A percentile compares a stretch with the other conserved stretches of the same genome.
Evolutionary conservation across 1,284 basidiomycete species (phyloP).

Genomic region (Leccinum fallax): DNA sequence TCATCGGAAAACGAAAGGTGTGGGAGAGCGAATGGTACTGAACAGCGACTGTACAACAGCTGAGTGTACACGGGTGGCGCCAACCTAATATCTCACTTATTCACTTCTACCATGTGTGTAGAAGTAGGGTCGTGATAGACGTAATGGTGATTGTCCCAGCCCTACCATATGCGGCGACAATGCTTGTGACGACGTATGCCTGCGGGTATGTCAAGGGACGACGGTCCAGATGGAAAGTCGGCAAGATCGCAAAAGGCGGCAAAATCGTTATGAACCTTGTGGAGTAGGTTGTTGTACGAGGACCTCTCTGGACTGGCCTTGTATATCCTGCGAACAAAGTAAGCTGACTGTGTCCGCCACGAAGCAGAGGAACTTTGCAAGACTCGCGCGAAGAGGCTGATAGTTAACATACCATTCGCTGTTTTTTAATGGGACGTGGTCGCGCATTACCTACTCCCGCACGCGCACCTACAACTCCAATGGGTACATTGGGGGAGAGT

Average conservation of each 20-base stretch:
- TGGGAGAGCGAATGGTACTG: constrained; percentile 20
- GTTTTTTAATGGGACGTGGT: constrained; percentile 76
- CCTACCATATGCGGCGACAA: constrained; percentile 10
- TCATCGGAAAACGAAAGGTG: constrained; percentile 23
- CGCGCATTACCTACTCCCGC: constrained; percentile 57
- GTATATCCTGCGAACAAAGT: constrained; percentile 37
- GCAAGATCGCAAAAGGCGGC: constrained; percentile 2
- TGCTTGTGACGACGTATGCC: constrained; percentile 6
- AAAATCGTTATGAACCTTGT: constrained; percentile 40
- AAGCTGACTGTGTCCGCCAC: constrained; percentile 11
- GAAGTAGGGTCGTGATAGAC: constrained; percentile 12
- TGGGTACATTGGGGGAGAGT: constrained; percentile 33
- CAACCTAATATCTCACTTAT: constrained; percentile 17
- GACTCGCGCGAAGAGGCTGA: background rate
- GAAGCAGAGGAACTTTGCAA: background rate
- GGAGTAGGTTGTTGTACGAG: constrained; percentile 51
- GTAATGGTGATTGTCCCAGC: constrained; percentile 6
- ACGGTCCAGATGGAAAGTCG: constrained; percentile 11
- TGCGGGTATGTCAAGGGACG: constrained; percentile 11
- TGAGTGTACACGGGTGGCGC: constrained; percentile 22
- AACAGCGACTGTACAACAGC: constrained; percentile 29
- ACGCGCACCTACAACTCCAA: constrained; percentile 47
- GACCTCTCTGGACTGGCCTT: constrained; percentile 43
- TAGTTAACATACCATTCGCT: constrained; percentile 58
- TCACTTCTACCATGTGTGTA: constrained; percentile 16